Conservation (phyloP, 768 basidiomycete genomes). For the Boletus edulis region DNA sequence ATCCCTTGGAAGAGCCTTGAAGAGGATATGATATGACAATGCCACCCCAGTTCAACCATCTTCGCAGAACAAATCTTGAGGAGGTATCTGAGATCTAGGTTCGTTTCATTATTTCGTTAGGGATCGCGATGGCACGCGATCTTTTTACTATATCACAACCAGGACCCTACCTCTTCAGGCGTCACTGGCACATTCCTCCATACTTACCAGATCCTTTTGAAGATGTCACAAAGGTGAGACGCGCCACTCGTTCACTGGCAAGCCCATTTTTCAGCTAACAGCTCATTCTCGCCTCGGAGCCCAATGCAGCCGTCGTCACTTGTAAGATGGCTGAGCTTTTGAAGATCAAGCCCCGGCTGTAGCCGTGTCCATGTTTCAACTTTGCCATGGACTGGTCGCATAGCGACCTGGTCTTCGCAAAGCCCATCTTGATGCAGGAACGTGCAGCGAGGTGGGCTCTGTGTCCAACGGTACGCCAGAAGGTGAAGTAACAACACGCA, state of each 20-base stretch:
- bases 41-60: neutral
- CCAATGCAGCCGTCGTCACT: neutral
- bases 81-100: constrained; percentile 13
- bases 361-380: neutral
- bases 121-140: constrained; percentile 7
- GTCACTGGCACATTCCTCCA: neutral
- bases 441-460: constrained; percentile 4
- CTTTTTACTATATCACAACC: constrained; percentile 7
- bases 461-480: constrained; percentile 3
- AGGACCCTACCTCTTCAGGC: neutral
- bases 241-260: neutral
- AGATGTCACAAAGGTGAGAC: neutral
- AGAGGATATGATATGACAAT: neutral
- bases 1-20: neutral
- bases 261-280: neutral
- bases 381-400: neutral
- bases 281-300: no score
- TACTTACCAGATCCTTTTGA: neutral
- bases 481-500: neutral
- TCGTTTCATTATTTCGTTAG: constrained; percentile 8
- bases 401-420: constrained; percentile 7
- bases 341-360: neutral
- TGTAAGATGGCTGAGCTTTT: neutral
- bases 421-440: constrained; percentile 18
- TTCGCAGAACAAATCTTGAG: neutral